A percentile compares a stretch with the other conserved stretches of the same genome.
phyloP scores from a whole-genome alignment of 2,329 filamentous ascomycete species.

The Chrysoporthe cubensis region DNA sequence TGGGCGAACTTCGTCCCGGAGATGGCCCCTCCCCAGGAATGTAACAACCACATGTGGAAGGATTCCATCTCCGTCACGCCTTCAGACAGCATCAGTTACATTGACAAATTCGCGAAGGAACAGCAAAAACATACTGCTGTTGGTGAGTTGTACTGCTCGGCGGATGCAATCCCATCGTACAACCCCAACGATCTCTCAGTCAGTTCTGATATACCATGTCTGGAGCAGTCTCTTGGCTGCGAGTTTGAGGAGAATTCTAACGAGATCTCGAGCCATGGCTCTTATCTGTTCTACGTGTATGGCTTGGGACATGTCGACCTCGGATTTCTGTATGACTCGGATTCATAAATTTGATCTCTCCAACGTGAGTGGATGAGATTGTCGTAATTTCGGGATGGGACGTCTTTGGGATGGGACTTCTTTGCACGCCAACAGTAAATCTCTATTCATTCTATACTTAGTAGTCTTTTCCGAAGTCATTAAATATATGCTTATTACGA shows the following conservation, averaged over 20 bases:
- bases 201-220: background rate
- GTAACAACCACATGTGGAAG: background rate
- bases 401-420: no score
- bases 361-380: no score
- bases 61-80: background rate
- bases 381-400: no score
- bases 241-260: background rate
- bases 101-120: background rate
- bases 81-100: background rate
- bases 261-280: background rate
- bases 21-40: background rate
- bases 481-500: no score
- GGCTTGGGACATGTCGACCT: background rate
- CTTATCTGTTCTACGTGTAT: background rate
- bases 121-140: background rate
- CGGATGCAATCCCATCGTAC: no score
- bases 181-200: background rate
- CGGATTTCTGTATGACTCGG: conserved; percentile 3
- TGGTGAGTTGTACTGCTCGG: background rate
- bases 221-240: no score
- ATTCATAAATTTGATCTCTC: background rate
- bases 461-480: no score
- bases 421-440: no score
- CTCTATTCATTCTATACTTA: no score
- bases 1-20: background rate